phyloP scores from a whole-genome alignment of 2,329 filamentous ascomycete genomes.

The Neonectria ditissima region DNA sequence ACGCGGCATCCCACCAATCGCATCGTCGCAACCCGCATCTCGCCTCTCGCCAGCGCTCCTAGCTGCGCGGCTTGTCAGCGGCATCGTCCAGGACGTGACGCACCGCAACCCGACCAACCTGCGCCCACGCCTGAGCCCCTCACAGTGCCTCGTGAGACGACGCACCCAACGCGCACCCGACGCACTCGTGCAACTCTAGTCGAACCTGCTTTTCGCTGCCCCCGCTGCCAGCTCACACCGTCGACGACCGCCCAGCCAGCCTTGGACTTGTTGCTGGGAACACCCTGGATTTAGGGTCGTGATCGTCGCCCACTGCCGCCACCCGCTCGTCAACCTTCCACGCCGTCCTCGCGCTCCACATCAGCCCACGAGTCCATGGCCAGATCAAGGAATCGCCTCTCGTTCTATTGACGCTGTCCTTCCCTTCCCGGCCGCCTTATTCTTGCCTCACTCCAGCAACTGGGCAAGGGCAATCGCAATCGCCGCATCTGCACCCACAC shows the following conservation, averaged over 20 bases:
- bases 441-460: constrained; percentile 34
- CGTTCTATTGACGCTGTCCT: constrained; percentile 15
- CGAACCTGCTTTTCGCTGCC: constrained; percentile 27
- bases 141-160: constrained; percentile 33
- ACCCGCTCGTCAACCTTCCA: constrained; percentile 35
- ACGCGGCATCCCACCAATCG: constrained; percentile 22
- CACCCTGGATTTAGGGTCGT: constrained; percentile 40
- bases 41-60: constrained; percentile 13
- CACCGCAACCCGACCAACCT: constrained; percentile 31
- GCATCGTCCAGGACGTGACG: constrained; percentile 19
- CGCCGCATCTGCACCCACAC: constrained; percentile 20
- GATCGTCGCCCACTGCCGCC: constrained; percentile 43
- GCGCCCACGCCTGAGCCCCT: constrained; percentile 41
- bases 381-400: constrained; percentile 39
- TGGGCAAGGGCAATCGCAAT: constrained; percentile 15
- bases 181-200: constrained; percentile 3
- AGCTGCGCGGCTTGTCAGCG: constrained; percentile 23
- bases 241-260: constrained; percentile 18
- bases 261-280: constrained; percentile 32
- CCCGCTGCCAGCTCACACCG: constrained; percentile 34
- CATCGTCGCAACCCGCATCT: constrained; percentile 21
- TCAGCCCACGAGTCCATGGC: constrained; percentile 46
- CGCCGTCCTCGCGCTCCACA: constrained; percentile 44
- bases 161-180: constrained; percentile 7
- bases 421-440: constrained; percentile 25